Percentiles rank a stretch among this genome's conserved stretches.
Evolutionary conservation across 73 alveolate genomes (phyloP).

Genomic region (Tetrahymena elliotti): DNA sequence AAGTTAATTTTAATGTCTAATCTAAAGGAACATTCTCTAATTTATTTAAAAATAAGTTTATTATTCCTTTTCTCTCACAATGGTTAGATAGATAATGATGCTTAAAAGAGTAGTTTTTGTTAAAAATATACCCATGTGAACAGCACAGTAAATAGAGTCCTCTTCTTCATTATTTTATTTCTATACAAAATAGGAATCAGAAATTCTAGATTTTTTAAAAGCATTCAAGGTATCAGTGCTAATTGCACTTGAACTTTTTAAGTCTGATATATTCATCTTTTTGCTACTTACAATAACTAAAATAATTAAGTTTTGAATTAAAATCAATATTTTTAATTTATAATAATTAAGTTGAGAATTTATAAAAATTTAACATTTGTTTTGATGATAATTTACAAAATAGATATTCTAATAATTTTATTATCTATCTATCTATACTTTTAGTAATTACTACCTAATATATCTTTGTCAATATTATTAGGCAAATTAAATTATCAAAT

Average conservation of each 20-base stretch:
- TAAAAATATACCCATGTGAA: slow-evolving; percentile 1
- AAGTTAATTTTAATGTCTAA: not conserved
- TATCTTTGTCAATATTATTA: no score
- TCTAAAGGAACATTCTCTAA: not conserved
- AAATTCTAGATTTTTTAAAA: not conserved
- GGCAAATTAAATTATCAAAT: not conserved
- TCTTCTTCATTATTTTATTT: not conserved
- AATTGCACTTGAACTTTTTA: not conserved
- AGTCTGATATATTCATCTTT: not conserved
- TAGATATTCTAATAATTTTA: not conserved
- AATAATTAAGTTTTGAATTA: not conserved
- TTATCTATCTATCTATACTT: not conserved
- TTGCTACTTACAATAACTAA: not conserved
- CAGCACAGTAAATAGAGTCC: not conserved
- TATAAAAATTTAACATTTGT: not conserved
- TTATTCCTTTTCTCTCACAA: no score
- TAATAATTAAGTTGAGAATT: not conserved
- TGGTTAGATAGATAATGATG: no score
- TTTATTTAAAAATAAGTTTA: not conserved
- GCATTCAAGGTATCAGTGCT: not conserved
- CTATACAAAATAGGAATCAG: not conserved
- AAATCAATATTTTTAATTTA: not conserved
- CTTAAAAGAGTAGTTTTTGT: no score
- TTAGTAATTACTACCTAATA: not conserved
- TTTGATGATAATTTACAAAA: no score